phyloP scores from a whole-genome alignment of 208 protist species.

The Acanthamoeba lenticulata region DNA sequence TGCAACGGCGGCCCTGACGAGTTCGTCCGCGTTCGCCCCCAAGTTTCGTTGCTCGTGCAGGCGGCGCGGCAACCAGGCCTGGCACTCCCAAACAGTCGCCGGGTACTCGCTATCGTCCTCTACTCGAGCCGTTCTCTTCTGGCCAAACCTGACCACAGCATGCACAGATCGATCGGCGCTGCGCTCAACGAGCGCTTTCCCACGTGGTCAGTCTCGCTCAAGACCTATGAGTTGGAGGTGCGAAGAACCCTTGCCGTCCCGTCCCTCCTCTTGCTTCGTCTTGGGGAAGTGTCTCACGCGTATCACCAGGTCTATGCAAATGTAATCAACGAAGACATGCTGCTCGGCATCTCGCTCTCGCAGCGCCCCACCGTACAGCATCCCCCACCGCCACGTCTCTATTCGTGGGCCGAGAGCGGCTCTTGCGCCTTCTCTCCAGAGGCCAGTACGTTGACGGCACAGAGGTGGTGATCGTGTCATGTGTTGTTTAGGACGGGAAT shows the following conservation, averaged over 20 bases:
- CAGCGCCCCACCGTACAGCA: neutral
- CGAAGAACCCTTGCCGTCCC: neutral
- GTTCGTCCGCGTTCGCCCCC: neutral
- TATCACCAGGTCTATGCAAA: neutral
- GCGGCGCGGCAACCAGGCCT: neutral
- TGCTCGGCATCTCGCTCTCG: constrained; percentile 19
- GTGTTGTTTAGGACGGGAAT: neutral
- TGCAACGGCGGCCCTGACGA: neutral
- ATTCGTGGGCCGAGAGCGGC: too few species aligned
- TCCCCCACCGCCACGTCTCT: neutral
- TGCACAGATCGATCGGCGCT: neutral
- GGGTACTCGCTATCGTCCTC: neutral
- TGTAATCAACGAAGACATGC: neutral
- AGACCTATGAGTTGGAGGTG: neutral
- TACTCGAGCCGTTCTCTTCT: neutral
- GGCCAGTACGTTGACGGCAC: too few species aligned
- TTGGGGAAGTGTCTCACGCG: neutral
- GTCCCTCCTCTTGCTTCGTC: too few species aligned
- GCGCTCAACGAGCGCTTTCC: neutral
- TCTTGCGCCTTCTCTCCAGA: too few species aligned
- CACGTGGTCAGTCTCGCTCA: constrained; percentile 8
- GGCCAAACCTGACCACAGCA: neutral
- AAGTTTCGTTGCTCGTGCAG: neutral
- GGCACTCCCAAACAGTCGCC: neutral
- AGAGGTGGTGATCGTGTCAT: too few species aligned